phyloP scores from a whole-genome alignment of 73 alveolate species.

The Loxodes magnus region DNA sequence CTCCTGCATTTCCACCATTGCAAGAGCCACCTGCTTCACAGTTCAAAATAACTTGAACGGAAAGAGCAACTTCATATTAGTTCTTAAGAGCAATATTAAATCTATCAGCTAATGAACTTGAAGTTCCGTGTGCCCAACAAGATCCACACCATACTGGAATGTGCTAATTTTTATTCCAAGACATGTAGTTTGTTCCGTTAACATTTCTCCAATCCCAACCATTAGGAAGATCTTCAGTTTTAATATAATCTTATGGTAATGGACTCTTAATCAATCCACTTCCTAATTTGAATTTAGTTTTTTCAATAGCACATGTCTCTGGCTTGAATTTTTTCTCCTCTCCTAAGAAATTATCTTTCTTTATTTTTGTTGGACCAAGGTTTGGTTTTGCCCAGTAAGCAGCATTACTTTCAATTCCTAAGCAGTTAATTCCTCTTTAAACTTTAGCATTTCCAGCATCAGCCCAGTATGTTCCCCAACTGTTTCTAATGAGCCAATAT shows the following conservation, averaged over 20 bases:
- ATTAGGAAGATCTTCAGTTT: conserved; percentile 35
- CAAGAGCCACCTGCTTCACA: conserved; percentile 71
- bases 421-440: conserved; percentile 66
- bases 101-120: conserved; percentile 76
- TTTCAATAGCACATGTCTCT: too few relatives aligned
- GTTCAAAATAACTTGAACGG: conserved; percentile 46
- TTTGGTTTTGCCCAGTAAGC: conserved; percentile 38
- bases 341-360: not conserved
- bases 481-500: conserved; percentile 87
- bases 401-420: conserved; percentile 61
- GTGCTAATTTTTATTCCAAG: conserved; percentile 64
- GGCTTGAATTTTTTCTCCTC: not conserved
- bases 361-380: not conserved
- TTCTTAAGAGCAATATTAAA: too few relatives aligned
- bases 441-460: conserved; percentile 68
- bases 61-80: conserved; percentile 33
- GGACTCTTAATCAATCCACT: conserved; percentile 16
- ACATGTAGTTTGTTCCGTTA: conserved; percentile 43
- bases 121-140: conserved; percentile 75
- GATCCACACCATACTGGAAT: conserved; percentile 70
- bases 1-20: conserved; percentile 66
- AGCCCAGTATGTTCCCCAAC: conserved; percentile 92
- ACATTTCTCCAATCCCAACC: conserved; percentile 59
- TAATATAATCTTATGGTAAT: conserved; percentile 28
- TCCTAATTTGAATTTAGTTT: conserved; percentile 7